phyloP scores from a whole-genome alignment of 306 rosid species.

The Medicago truncatula region MtrunA17r5.0-ANR NC_053044.1:42992001-42992500 shows the following conservation, averaged over 20 bases:
- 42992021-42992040: slow-evolving; percentile 99
- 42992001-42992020: slow-evolving; percentile 74
- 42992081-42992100: slow-evolving; percentile 92
- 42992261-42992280: slow-evolving; percentile 49
- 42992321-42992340: slow-evolving; percentile 88
- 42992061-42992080: slow-evolving; percentile 97
- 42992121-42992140: slow-evolving; percentile 90
- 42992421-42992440: slow-evolving; percentile 2
- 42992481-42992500: slow-evolving; percentile 96
- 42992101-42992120: slow-evolving; percentile 70
- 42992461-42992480: slow-evolving; percentile 99
- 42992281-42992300: slow-evolving; percentile 96
- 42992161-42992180: slow-evolving; percentile 79
- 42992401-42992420: slow-evolving; percentile 7
- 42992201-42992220: slow-evolving; percentile 13
- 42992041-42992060: slow-evolving; percentile 94
- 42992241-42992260: slow-evolving; percentile 39
- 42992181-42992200: slow-evolving; percentile 32
- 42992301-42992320: slow-evolving; percentile 95
- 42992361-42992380: slow-evolving; percentile 53
- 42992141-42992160: slow-evolving; percentile 92
- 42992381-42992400: neutral
- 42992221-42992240: slow-evolving; percentile 18
- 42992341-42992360: slow-evolving; percentile 95
- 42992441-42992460: slow-evolving; percentile 44